Evolutionary conservation across 2,329 filamentous ascomycete species (phyloP), one percentile per base, ranked within the genome.

Genomic region (Trichoderma brevicompactum): DNA sequence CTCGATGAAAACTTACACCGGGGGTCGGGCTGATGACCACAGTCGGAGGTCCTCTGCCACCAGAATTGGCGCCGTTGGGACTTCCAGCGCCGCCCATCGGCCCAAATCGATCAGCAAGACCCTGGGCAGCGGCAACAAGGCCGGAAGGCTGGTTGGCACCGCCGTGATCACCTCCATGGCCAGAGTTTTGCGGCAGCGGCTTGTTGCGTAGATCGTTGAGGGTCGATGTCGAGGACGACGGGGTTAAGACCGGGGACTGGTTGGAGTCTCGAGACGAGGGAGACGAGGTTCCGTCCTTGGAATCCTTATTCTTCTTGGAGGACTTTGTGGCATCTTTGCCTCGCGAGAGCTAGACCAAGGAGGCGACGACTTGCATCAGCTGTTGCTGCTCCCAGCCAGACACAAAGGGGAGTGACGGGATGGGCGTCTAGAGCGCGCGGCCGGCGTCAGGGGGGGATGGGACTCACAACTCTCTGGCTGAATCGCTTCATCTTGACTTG

Each of bases 11-110:
- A 67, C 90, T 83, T 85, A 95, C 92, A 71, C 94, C 93, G 77
- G 92, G 91, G 75, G 94, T 98, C 62, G 94, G 94, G 78, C 93
- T 97, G 78, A 98, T 95, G 71, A 97, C 87, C 67, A 98, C 94
- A 73, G 92, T 96, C 23, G 94, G 94, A 50, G 92, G 89, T 66
- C 92, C 82, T 67, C 77, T 74, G 15, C 75, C 66, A 64, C 71
- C 77, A 55, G 68, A 55, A 63, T 65, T 73, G 65, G 74, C 70
- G 65, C 79, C 76, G 67, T 79, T 78, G 64, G 77, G 74, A 60
- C 76, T 79, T 36, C 74, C 71, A 32, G 73, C 71, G 38, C 74
- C 73, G 66, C 75, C 76, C 61, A 73, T 67, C 23, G 75, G 63
- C 50, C 77, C 78, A 70, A 80, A 83, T 43, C 80, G 78, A 72